These are phyloP conservation scores for Conticribra weissflogii DNA, from an alignment of 108 stramenopile genomes.

Conservation along the genomic window DNA sequence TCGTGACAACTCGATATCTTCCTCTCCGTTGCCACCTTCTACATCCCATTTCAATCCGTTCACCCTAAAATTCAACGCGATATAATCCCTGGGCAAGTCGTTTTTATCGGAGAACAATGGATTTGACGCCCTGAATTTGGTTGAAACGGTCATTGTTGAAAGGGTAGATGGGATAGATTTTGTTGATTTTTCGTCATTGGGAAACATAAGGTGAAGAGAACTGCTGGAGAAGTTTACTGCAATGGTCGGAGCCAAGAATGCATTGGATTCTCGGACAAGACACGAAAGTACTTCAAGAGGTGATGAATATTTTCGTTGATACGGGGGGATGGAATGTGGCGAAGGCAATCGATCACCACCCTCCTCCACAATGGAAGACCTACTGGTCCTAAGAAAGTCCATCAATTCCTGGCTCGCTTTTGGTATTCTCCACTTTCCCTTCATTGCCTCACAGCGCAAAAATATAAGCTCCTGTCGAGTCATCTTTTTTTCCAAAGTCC, in stretches of 20 bases:
- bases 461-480: slow-evolving; percentile 19
- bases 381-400: slow-evolving; percentile 18
- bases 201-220: slow-evolving; percentile 11
- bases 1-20: slow-evolving; percentile 10
- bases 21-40: neutral
- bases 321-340: slow-evolving; percentile 7
- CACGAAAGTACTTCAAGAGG: slow-evolving; percentile 17
- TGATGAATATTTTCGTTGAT: slow-evolving; percentile 17
- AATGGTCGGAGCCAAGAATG: slow-evolving; percentile 5
- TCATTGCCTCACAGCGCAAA: slow-evolving; percentile 22
- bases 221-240: slow-evolving; percentile 4
- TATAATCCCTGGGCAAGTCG: no score
- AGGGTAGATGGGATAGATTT: slow-evolving; percentile 7
- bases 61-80: slow-evolving; percentile 10
- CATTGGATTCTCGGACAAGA: slow-evolving; percentile 15
- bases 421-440: slow-evolving; percentile 21
- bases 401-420: slow-evolving; percentile 14
- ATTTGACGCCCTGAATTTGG: slow-evolving; percentile 1
- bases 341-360: neutral
- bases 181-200: slow-evolving; percentile 1
- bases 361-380: slow-evolving; percentile 12
- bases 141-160: slow-evolving; percentile 1
- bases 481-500: slow-evolving; percentile 24
- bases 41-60: slow-evolving; percentile 15
- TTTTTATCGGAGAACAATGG: neutral